A percentile compares a stretch with the other conserved stretches of the same genome.
Evolutionary conservation across 768 basidiomycete genomes (phyloP).

Genomic region (Mycena galericulata): DNA sequence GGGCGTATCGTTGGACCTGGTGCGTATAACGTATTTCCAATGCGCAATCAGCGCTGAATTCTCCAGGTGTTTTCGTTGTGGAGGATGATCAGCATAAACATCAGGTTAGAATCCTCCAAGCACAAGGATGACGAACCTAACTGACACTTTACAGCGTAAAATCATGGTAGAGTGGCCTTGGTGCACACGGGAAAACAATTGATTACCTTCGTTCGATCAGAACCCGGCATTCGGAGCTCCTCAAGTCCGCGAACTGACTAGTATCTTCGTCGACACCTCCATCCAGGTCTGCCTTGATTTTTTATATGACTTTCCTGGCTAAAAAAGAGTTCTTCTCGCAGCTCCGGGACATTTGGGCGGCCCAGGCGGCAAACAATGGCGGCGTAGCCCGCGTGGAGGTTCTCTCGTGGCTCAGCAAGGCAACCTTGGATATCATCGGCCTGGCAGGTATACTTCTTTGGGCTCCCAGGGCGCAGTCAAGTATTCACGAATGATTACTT

Average conservation of each 20-base stretch:
- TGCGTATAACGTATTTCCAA: not conserved
- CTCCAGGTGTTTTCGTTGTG: constrained; percentile 49
- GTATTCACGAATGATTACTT: constrained; percentile 50
- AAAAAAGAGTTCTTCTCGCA: constrained; percentile 6
- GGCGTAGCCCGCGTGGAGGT: constrained; percentile 53
- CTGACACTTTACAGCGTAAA: constrained; percentile 32
- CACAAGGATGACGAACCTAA: not conserved
- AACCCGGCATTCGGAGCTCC: constrained; percentile 61
- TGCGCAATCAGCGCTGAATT: not conserved
- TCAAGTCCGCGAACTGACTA: constrained; percentile 56
- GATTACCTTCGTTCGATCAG: constrained; percentile 25
- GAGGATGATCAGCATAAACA: constrained; percentile 38
- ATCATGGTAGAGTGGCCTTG: constrained; percentile 32
- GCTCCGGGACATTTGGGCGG: constrained; percentile 50
- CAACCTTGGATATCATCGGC: constrained; percentile 61
- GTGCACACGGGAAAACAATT: too few species aligned
- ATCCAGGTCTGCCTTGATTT: constrained; percentile 37
- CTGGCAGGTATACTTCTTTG: constrained; percentile 35
- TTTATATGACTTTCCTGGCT: not conserved
- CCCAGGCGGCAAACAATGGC: constrained; percentile 35
- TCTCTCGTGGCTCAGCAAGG: constrained; percentile 60
- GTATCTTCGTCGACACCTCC: constrained; percentile 53
- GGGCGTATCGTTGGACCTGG: not conserved
- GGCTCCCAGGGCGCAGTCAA: constrained; percentile 68
- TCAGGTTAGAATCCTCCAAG: constrained; percentile 21